phyloP scores from a whole-genome alignment of 1,139 yeast species.

The Candida glucosophila region DNA sequence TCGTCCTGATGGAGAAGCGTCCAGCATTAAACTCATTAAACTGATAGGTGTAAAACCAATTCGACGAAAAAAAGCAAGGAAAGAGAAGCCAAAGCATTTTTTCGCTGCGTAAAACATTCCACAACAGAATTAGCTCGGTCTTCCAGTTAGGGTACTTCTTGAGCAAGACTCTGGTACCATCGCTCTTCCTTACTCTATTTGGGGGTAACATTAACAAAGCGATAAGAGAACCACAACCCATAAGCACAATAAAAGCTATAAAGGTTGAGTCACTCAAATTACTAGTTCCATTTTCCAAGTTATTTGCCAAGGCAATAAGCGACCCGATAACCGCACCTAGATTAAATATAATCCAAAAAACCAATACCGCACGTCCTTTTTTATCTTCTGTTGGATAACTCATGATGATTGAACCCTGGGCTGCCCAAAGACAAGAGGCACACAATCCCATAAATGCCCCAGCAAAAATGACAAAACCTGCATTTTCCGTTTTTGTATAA shows the following conservation, averaged over 20 bases:
- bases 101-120: conserved; percentile 31
- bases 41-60: conserved; percentile 61
- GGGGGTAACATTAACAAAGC: conserved; percentile 44
- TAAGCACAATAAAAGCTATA: conserved; percentile 48
- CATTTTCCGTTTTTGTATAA: conserved; percentile 38
- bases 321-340: conserved; percentile 56
- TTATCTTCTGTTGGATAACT: conserved; percentile 46
- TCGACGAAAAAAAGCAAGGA: conserved; percentile 56
- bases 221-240: conserved; percentile 38
- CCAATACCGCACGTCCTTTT: conserved; percentile 47
- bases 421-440: conserved; percentile 53
- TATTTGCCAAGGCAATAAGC: conserved; percentile 46
- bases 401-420: conserved; percentile 52
- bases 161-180: conserved; percentile 42
- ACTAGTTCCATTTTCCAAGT: conserved; percentile 25
- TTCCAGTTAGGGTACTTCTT: conserved; percentile 40
- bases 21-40: conserved; percentile 50
- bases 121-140: conserved; percentile 35
- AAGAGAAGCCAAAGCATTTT: conserved; percentile 41
- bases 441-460: conserved; percentile 54
- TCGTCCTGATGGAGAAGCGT: conserved; percentile 48
- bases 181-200: conserved; percentile 42
- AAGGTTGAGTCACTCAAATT: conserved; percentile 47
- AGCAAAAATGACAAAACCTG: conserved; percentile 48
- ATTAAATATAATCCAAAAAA: conserved; percentile 58